phyloP scores from a whole-genome alignment of 352 stramenopile species.

The Phytophthora colocasiae region DNA sequence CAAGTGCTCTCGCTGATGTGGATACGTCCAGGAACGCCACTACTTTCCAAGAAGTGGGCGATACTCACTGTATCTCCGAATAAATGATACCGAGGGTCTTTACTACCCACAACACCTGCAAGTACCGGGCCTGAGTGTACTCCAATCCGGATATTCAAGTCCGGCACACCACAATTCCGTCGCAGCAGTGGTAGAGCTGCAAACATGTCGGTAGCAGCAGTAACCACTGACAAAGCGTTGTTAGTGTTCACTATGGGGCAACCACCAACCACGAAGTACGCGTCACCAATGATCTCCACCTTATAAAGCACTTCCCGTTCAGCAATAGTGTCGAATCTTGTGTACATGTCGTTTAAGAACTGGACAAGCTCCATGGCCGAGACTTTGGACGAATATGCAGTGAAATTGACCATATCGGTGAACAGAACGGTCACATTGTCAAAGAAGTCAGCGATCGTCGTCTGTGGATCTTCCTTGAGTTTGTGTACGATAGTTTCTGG shows the following conservation, averaged over 20 bases:
- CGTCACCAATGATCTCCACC: constrained; percentile 91
- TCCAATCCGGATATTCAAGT: constrained; percentile 89
- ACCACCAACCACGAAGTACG: constrained; percentile 85
- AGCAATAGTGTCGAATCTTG: constrained; percentile 85
- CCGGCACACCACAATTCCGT: constrained; percentile 75
- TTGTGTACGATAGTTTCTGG: constrained; percentile 89
- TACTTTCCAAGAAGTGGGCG: constrained; percentile 84
- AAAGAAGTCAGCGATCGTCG: constrained; percentile 87
- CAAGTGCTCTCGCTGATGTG: constrained; percentile 88
- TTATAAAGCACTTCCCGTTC: constrained; percentile 91
- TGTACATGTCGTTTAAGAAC: constrained; percentile 91
- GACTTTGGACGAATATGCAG: constrained; percentile 81
- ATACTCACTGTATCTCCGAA: constrained; percentile 90
- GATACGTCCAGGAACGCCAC: constrained; percentile 73
- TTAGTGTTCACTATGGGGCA: constrained; percentile 68
- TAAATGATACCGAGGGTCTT: constrained; percentile 86
- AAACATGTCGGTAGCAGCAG: constrained; percentile 82
- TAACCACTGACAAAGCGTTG: constrained; percentile 79
- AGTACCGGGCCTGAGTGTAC: constrained; percentile 85
- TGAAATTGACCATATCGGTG: constrained; percentile 90
- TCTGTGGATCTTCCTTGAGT: constrained; percentile 78
- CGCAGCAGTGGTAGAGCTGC: constrained; percentile 60
- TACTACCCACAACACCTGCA: constrained; percentile 85
- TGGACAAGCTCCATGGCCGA: constrained; percentile 88
- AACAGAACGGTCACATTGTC: constrained; percentile 89